Evolutionary conservation across 345 rosid species (phyloP), one percentile per base, ranked within the genome.

Genomic region (Theobroma cacao): DNA sequence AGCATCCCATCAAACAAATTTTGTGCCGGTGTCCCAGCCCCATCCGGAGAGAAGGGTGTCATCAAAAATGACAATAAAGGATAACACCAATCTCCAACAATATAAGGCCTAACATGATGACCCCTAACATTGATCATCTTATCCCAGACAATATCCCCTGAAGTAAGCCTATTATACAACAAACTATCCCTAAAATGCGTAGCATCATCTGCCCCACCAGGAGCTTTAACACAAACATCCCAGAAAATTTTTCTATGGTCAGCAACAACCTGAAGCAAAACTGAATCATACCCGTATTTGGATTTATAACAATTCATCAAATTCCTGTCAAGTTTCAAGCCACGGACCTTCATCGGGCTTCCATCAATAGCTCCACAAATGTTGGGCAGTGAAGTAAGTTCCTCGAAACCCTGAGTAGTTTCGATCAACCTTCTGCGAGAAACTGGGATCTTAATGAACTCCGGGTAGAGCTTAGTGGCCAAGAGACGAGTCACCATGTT

Each of bases 31-130:
- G 90, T 82, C 24, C 98, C 99, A 0, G 89, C 66, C 20, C 99
- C 99, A 30, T 90, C 84, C 0, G 97, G 91, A 0, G 97, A 94
- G 83, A 89, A 96, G 18, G 99, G 98, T 47, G 98, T 90, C 99
- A 96, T 96, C 74, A 96, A 59, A 28, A 94, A 96, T 0, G 99
- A 89, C 84, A 91, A 76, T 45, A 90, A 78, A 26, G 98, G 99
- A 79, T 91, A 94, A 78, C 99, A 91, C 99, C 99, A 96, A 82
- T 94, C 99, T 61, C 99, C 98, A 34, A 94, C 97, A 40, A 96
- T 80, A 82, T 88, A 96, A 7, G 99, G 99, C 77, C 98, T 85
- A 71, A 94, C 97, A 82, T 79, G 94, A 36, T 96, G 92, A 68
- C 98, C 97, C 84, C 97, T 89, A 12, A 94, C 85, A 55, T 86